Conservation (phyloP, 352 stramenopile species). For the Peronosclerospora sorghi region DNA sequence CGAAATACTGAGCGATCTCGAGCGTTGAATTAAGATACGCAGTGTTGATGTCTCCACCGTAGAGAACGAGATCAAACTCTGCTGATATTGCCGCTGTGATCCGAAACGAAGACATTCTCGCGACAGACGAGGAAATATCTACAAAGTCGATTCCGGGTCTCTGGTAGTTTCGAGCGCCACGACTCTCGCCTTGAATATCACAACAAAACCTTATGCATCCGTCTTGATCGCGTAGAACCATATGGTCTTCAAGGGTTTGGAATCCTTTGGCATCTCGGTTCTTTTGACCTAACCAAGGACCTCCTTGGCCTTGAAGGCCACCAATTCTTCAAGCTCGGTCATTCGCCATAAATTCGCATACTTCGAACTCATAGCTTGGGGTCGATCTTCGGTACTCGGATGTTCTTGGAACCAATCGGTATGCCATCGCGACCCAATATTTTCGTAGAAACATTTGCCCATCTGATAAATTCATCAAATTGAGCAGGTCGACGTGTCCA, state of each 20-base stretch:
- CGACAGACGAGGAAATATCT: slow-evolving; percentile 5
- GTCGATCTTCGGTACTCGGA: not conserved
- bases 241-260: slow-evolving; percentile 5
- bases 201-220: not conserved
- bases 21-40: slow-evolving; percentile 7
- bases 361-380: not conserved
- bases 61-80: too few relatives aligned
- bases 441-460: not conserved
- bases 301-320: not conserved
- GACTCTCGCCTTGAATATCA: slow-evolving; percentile 1
- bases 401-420: not conserved
- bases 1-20: slow-evolving; percentile 6
- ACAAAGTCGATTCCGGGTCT: slow-evolving; percentile 6
- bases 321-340: slow-evolving; percentile 2
- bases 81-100: slow-evolving; percentile 1
- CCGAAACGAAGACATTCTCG: slow-evolving; percentile 4
- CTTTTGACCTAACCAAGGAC: not conserved
- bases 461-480: not conserved
- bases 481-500: not conserved
- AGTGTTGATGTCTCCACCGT: too few relatives aligned
- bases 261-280: not conserved
- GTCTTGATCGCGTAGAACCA: slow-evolving; percentile 6
- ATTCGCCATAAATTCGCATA: not conserved
- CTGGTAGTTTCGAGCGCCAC: slow-evolving; percentile 2
- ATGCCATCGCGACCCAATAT: not conserved